Conservation (phyloP, 192 early-diverging fungal species). For the Backusella circina region DNA sequence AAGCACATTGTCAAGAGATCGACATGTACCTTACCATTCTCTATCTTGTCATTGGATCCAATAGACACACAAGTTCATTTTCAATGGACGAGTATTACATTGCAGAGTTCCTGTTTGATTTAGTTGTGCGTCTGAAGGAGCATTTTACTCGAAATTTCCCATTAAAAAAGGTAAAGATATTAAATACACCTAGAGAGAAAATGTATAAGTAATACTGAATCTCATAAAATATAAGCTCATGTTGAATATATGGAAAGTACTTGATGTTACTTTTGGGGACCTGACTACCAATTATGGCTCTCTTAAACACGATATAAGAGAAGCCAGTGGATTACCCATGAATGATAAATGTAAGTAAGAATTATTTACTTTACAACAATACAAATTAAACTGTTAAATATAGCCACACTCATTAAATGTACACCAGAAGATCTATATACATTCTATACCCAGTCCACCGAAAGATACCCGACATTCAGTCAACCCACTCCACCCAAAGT, state of each 20-base stretch:
- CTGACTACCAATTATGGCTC: conserved; percentile 35
- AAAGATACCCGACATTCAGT: conserved; percentile 12
- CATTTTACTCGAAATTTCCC: conserved; percentile 69
- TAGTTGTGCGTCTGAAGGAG: conserved; percentile 61
- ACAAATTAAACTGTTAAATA: background rate
- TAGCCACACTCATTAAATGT: conserved; percentile 42
- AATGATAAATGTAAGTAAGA: conserved; percentile 11
- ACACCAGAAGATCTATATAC: conserved; percentile 60
- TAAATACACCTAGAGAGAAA: background rate
- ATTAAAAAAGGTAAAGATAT: conserved; percentile 57
- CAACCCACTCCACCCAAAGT: background rate
- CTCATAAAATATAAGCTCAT: conserved; percentile 32
- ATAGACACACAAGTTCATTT: background rate
- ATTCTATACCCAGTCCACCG: conserved; percentile 44
- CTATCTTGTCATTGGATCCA: conserved; percentile 55
- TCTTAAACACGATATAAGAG: conserved; percentile 50
- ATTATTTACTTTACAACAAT: background rate
- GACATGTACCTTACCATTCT: conserved; percentile 58
- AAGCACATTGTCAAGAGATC: conserved; percentile 27
- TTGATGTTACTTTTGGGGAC: conserved; percentile 57
- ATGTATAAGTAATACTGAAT: background rate
- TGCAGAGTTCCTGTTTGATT: conserved; percentile 60
- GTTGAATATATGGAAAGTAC: conserved; percentile 65
- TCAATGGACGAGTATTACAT: conserved; percentile 33
- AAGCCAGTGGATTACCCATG: conserved; percentile 39